Evolutionary conservation across 2,329 filamentous ascomycete genomes (phyloP).

Genomic region (Fusarium mexicanum): DNA sequence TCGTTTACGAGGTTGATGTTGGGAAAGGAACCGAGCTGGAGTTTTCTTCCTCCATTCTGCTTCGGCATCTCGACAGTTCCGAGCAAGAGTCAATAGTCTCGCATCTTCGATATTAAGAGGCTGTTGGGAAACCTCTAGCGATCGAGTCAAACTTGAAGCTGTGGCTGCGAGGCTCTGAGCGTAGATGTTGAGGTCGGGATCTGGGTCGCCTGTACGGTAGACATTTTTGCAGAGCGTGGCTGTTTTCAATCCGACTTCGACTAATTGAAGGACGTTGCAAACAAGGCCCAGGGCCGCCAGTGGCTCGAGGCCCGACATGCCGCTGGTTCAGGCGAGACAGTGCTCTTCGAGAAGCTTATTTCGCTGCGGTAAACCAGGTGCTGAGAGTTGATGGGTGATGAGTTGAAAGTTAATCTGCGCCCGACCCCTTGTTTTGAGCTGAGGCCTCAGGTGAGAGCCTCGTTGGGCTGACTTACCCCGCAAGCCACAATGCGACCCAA

Average conservation of each 20-base stretch:
- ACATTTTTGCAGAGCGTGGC: background rate
- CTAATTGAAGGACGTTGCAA: fast-evolving
- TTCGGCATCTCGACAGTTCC: background rate
- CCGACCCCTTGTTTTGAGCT: fast-evolving
- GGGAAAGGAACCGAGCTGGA: fast-evolving
- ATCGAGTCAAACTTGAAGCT: fast-evolving
- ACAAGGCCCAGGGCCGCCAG: fast-evolving
- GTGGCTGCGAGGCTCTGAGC: fast-evolving
- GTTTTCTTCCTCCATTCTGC: background rate
- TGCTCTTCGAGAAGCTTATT: background rate
- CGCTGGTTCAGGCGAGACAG: fast-evolving
- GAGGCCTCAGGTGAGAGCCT: background rate
- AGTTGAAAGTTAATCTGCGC: too few relatives aligned
- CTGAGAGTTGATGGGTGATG: background rate
- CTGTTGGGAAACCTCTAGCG: fast-evolving
- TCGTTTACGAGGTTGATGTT: fast-evolving
- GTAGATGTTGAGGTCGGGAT: fast-evolving
- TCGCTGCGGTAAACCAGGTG: fast-evolving
- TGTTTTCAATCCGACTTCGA: fast-evolving
- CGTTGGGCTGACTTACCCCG: background rate
- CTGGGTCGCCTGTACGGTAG: fast-evolving
- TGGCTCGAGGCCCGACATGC: background rate
- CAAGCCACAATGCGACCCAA: background rate
- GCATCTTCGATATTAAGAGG: fast-evolving
- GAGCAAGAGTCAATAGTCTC: fast-evolving